Evolutionary conservation across 805 yeast genomes (phyloP).

Genomic region (Saccharomyces jurei): DNA sequence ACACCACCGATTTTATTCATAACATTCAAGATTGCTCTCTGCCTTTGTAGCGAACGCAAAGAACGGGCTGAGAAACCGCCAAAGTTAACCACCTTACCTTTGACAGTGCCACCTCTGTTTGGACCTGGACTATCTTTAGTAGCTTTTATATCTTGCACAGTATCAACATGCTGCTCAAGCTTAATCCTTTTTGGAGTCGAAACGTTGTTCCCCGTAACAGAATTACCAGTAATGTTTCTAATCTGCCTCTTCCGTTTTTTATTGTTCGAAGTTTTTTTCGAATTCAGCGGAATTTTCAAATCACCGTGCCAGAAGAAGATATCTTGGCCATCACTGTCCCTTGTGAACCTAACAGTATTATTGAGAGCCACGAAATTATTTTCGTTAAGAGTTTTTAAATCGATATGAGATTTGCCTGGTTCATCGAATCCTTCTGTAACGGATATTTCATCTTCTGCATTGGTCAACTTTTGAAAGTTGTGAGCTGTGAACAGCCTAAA

Average conservation of each 20-base stretch:
- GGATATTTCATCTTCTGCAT: conserved; percentile 8
- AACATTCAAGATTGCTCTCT: conserved; percentile 36
- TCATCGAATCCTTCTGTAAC: conserved; percentile 2
- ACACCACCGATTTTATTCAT: conserved; percentile 41
- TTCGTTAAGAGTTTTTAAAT: conserved; percentile 17
- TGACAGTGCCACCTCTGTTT: conserved; percentile 5
- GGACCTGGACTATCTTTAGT: neutral
- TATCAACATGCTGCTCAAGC: neutral
- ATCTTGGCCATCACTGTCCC: conserved; percentile 11
- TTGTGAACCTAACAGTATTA: conserved; percentile 22
- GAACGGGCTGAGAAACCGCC: conserved; percentile 35
- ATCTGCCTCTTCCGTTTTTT: conserved; percentile 5
- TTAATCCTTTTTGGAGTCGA: neutral
- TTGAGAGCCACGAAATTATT: conserved; percentile 22
- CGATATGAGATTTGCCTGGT: neutral
- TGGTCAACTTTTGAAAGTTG: conserved; percentile 31
- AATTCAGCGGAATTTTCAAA: conserved; percentile 12
- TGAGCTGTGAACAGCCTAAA: conserved; percentile 52
- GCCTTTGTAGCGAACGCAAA: conserved; percentile 38
- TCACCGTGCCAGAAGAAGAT: conserved; percentile 31
- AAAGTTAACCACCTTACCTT: conserved; percentile 11
- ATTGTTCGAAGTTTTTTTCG: conserved; percentile 8
- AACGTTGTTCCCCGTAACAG: neutral
- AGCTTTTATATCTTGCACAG: neutral
- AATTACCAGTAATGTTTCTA: neutral